These are phyloP conservation scores for Neofusicoccum cordaticola DNA, from an alignment of 2,329 filamentous ascomycete species.

Conservation along the genomic window DNA sequence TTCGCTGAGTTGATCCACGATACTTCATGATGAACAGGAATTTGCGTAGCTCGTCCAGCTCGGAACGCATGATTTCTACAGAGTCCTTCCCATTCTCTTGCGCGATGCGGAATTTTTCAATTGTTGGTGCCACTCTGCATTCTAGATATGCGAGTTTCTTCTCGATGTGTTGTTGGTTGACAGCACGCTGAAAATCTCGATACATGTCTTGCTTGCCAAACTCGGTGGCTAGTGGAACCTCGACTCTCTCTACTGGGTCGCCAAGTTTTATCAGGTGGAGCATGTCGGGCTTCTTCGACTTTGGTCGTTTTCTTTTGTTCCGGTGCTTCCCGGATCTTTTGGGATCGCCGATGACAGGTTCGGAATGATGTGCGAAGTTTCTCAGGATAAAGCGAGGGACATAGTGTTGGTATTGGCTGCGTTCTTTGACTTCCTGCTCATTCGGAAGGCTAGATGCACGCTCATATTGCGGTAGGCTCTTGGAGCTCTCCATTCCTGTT, in stretches of 20 bases:
- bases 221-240: conserved; percentile 23
- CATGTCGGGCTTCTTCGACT: neutral
- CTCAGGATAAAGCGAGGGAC: conserved; percentile 36
- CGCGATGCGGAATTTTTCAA: conserved; percentile 23
- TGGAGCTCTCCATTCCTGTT: too few species aligned
- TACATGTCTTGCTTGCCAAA: conserved; percentile 36
- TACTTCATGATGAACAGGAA: conserved; percentile 50
- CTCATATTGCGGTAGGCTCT: too few species aligned
- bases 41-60: conserved; percentile 42
- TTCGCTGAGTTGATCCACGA: conserved; percentile 35
- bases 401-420: conserved; percentile 33
- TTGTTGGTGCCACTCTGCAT: conserved; percentile 20
- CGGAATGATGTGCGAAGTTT: conserved; percentile 29
- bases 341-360: neutral
- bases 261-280: neutral
- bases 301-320: neutral
- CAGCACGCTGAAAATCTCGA: conserved; percentile 20
- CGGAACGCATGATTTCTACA: conserved; percentile 31
- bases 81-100: conserved; percentile 22
- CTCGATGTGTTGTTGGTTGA: conserved; percentile 28
- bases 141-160: conserved; percentile 28
- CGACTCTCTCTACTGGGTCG: conserved; percentile 5
- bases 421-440: neutral
- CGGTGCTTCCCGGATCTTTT: too few species aligned
- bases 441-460: too few species aligned